Evolutionary conservation across 2,329 filamentous ascomycete species (phyloP).

Genomic region (Colletotrichum sp.): DNA sequence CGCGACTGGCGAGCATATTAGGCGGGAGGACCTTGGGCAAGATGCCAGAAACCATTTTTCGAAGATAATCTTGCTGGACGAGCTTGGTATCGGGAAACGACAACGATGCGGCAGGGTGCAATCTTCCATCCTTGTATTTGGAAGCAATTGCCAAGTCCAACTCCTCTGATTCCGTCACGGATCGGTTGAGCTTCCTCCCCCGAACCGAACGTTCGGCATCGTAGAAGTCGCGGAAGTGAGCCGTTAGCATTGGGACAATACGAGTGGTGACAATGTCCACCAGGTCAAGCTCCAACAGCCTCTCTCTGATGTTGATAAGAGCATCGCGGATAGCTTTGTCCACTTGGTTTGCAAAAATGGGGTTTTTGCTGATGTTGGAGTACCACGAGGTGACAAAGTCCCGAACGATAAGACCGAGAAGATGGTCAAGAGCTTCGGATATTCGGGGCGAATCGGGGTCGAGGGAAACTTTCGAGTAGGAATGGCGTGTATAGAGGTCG

Average conservation of each 20-base stretch:
- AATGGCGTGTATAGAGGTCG: conserved; percentile 67
- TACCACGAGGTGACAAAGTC: conserved; percentile 95
- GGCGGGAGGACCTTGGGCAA: conserved; percentile 78
- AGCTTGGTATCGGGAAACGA: conserved; percentile 84
- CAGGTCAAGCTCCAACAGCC: conserved; percentile 77
- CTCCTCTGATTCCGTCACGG: conserved; percentile 95
- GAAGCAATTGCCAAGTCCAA: conserved; percentile 93
- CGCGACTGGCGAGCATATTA: conserved; percentile 77
- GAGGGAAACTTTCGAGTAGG: conserved; percentile 72
- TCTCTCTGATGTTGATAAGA: conserved; percentile 72
- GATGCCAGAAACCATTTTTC: conserved; percentile 74
- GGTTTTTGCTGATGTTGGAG: conserved; percentile 79
- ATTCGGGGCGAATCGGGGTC: conserved; percentile 79
- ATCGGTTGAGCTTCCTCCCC: conserved; percentile 85
- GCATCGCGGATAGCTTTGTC: conserved; percentile 80
- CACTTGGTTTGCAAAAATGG: conserved; percentile 84
- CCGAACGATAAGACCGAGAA: conserved; percentile 77
- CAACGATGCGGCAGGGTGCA: conserved; percentile 86
- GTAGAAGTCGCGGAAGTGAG: conserved; percentile 89
- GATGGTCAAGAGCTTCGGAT: conserved; percentile 78
- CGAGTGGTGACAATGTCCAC: conserved; percentile 83
- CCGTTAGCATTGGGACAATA: conserved; percentile 85
- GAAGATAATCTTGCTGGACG: conserved; percentile 87
- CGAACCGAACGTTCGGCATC: conserved; percentile 87
- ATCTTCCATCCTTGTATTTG: conserved; percentile 86